These are phyloP conservation scores for Tripterygium wilfordii DNA, from an alignment of 177 flowering plant genomes.

Conservation along the genomic window DNA sequence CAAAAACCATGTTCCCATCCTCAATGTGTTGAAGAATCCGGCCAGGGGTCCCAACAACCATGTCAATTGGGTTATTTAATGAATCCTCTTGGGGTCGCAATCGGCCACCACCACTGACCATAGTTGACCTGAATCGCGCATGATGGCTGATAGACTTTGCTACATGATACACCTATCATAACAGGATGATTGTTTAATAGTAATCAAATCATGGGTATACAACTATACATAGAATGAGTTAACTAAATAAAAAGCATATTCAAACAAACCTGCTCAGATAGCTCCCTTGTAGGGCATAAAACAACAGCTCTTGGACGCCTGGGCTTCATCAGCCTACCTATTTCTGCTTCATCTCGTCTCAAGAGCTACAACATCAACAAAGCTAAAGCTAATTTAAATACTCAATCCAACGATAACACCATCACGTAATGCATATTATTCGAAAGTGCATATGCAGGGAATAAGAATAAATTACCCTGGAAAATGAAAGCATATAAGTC, in stretches of 20 bases:
- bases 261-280: conserved; percentile 75
- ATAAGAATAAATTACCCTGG: too few species aligned
- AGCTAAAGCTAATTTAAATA: background rate
- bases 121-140: conserved; percentile 88
- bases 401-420: too few species aligned
- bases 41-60: conserved; percentile 99
- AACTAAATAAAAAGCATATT: background rate
- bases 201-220: background rate
- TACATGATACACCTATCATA: conserved; percentile 78
- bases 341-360: conserved; percentile 63
- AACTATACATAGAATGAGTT: background rate
- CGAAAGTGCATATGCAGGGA: too few species aligned
- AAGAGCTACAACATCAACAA: conserved; percentile 46
- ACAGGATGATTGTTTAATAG: background rate
- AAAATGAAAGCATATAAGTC: too few species aligned
- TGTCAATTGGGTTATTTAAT: conserved; percentile 72
- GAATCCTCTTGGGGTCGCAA: conserved; percentile 89
- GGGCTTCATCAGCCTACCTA: conserved; percentile 79
- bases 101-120: conserved; percentile 97
- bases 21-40: conserved; percentile 95
- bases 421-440: too few species aligned
- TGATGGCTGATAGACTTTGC: conserved; percentile 92
- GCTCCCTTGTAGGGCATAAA: conserved; percentile 93
- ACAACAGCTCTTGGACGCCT: conserved; percentile 95
- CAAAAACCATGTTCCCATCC: conserved; percentile 91